These are phyloP conservation scores for Cucurbita moschata DNA, from an alignment of 306 rosid species.

Conservation along the genomic window DNA sequence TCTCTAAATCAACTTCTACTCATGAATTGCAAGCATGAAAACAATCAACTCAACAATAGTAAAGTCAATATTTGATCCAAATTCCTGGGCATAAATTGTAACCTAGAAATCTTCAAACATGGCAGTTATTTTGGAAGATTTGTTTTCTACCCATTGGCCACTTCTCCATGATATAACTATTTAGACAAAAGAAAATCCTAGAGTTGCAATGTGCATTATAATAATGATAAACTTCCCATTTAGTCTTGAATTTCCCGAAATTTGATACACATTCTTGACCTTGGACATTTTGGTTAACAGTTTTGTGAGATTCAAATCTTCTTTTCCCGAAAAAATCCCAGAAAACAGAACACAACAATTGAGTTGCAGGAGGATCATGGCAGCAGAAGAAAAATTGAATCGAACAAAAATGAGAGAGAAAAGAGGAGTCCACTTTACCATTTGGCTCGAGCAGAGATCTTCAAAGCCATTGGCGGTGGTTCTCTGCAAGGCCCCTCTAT, in stretches of 20 bases:
- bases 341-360: background rate
- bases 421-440: conserved; percentile 23
- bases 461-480: conserved; percentile 49
- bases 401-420: background rate
- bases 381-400: background rate
- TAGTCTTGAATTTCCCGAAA: background rate
- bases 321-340: background rate
- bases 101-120: background rate
- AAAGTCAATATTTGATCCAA: background rate
- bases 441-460: conserved; percentile 58
- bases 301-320: background rate
- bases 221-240: background rate
- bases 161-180: background rate
- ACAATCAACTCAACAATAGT: background rate
- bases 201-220: background rate
- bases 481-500: conserved; percentile 60
- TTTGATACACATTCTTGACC: background rate
- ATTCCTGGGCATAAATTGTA: background rate
- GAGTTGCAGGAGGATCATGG: background rate
- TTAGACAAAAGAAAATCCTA: background rate
- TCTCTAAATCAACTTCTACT: background rate
- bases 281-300: background rate
- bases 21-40: background rate
- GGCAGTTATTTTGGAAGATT: background rate
- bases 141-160: background rate